Evolutionary conservation across 2,329 filamentous ascomycete species (phyloP), one percentile per base, ranked within the genome.

Genomic region (Trichoderma oligosporum): DNA sequence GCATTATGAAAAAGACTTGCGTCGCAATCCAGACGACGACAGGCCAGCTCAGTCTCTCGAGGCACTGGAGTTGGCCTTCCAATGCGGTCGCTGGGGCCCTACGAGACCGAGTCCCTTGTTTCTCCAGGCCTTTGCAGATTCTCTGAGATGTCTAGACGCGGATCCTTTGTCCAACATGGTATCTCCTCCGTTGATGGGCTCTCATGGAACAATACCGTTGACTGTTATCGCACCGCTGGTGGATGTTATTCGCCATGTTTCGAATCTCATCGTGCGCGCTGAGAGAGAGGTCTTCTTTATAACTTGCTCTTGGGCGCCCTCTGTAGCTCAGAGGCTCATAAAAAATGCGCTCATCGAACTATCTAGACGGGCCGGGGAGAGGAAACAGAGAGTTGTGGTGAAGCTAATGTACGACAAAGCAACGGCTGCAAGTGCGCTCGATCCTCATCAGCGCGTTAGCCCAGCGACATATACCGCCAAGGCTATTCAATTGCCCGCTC

Each of bases 391-490:
- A 53, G 77, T 88, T 0, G 78, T 88, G 0, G 80, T 91, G 58
- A 91, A 91, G 67, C 73, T 93, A 61, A 82, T 91, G 64, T 91
- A 90, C 68, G 89, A 92, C 68, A 79, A 86, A 8, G 88, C 86
- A 7, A 83, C 81, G 58, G 70, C 82, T 2, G 82, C 81, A 58
- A 87, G 91, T 68, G 71, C 84, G 1, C 63, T 85, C 36, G 81
- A 87, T n/a, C 82, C 86, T 7, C 88, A 88, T 60, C 80, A 86
- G 36, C 65, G 76, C 1, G 82, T 91, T 4, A 63, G 74, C 0
- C 78, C 81, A 42, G 77, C 79, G 29, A 79, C 82, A 11, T 90
- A 85, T 61, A 78, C 82, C 0, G 76, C 79, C 8, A 75, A 76
- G 3, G 76, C 79, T 3, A 79, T 92, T 8, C 76, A 77, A 2